These are phyloP conservation scores for Allomyces javanicus DNA, from an alignment of 192 early-diverging fungal genomes.

Conservation along the genomic window DNA sequence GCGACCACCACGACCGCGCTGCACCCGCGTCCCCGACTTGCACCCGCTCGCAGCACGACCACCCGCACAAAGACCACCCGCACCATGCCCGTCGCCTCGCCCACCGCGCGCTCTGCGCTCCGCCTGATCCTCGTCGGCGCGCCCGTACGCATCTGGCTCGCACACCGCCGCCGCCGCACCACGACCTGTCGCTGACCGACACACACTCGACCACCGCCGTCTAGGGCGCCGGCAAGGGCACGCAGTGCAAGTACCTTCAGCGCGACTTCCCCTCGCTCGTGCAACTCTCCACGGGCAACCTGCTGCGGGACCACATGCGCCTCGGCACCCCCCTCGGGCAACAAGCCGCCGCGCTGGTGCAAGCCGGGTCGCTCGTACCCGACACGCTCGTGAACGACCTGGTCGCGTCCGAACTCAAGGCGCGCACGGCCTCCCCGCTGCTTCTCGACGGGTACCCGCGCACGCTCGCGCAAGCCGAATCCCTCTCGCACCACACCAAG, in stretches of 20 bases:
- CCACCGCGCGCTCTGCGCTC: too few relatives aligned
- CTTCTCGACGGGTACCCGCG: conserved; percentile 85
- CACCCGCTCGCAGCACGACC: too few relatives aligned
- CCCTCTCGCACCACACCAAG: conserved; percentile 39
- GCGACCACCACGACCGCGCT: too few relatives aligned
- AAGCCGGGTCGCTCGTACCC: conserved; percentile 37
- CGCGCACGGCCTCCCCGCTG: conserved; percentile 31
- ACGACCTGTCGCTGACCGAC: too few relatives aligned
- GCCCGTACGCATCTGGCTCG: neutral
- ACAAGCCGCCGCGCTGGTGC: conserved; percentile 30
- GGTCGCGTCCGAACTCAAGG: conserved; percentile 36
- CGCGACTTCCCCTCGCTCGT: conserved; percentile 37
- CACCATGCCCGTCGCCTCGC: too few relatives aligned
- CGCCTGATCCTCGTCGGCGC: too few relatives aligned
- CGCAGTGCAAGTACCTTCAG: conserved; percentile 59
- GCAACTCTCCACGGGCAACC: conserved; percentile 68
- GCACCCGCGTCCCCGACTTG: too few relatives aligned
- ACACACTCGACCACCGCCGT: neutral
- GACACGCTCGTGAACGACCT: conserved; percentile 50
- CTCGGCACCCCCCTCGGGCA: conserved; percentile 37
- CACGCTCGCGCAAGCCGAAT: conserved; percentile 57
- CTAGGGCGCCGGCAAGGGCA: conserved; percentile 73
- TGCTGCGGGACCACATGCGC: conserved; percentile 65
- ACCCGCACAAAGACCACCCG: too few relatives aligned
- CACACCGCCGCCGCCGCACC: neutral